These are phyloP conservation scores for Candida schatavii DNA, from an alignment of 805 yeast species.

Conservation along the genomic window DNA sequence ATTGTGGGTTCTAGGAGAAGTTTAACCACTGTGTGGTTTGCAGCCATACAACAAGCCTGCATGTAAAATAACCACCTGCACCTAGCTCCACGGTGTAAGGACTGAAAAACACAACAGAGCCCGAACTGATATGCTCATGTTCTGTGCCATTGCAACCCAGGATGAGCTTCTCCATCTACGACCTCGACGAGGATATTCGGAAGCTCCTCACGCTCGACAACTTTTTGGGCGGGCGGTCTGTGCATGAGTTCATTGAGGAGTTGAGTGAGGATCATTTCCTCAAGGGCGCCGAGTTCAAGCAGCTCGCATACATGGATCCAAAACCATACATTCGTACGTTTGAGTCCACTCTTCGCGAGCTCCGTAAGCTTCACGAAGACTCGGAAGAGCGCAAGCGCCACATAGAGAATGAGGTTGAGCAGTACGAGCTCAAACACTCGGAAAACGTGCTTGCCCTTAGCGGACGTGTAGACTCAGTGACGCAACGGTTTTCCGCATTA, in stretches of 20 bases:
- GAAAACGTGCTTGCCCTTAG: constrained; percentile 59
- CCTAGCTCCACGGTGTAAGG: no score
- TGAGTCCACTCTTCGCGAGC: constrained; percentile 76
- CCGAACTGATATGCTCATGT: no score
- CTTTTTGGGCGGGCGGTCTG: constrained; percentile 66
- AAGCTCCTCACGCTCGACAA: constrained; percentile 56
- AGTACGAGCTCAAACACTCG: constrained; percentile 65
- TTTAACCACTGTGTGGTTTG: no score
- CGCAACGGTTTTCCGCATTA: constrained; percentile 46
- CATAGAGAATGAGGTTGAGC: constrained; percentile 56
- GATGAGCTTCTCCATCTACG: constrained; percentile 51
- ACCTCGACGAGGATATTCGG: constrained; percentile 62
- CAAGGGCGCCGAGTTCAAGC: constrained; percentile 49
- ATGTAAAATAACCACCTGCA: no score
- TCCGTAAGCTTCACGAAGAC: constrained; percentile 58
- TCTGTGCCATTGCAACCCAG: no score
- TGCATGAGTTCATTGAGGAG: constrained; percentile 77
- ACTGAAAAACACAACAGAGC: no score
- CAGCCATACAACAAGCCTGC: no score
- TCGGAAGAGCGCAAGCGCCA: constrained; percentile 48
- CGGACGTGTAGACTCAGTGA: constrained; percentile 44
- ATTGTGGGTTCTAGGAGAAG: no score
- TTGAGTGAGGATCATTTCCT: constrained; percentile 65
- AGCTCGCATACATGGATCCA: constrained; percentile 69
- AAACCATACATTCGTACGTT: constrained; percentile 93